These are phyloP conservation scores for Erythrophleum ivorense DNA, from an alignment of 331 rosid genomes.

Conservation along the genomic window DNA sequence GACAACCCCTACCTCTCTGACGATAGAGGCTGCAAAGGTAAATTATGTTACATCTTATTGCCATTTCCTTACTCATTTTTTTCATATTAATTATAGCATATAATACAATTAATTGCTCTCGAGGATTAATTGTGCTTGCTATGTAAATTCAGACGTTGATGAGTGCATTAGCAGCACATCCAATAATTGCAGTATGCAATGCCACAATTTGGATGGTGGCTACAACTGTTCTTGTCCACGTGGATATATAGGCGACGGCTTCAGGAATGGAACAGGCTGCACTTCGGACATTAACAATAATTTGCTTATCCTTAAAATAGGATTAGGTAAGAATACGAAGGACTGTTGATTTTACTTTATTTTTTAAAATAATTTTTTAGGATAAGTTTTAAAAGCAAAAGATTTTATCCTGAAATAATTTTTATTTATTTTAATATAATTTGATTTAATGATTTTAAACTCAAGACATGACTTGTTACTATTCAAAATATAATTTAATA, in stretches of 20 bases:
- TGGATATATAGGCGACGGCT: neutral
- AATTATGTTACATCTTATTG: neutral
- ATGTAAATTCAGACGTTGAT: neutral
- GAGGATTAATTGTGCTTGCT: neutral
- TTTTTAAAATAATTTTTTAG: too few species aligned
- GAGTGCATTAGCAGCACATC: neutral
- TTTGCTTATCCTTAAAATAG: neutral
- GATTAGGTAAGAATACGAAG: neutral
- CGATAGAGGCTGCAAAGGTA: neutral
- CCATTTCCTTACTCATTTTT: too few species aligned
- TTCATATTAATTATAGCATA: too few species aligned
- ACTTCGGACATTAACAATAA: neutral
- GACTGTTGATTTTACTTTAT: too few species aligned
- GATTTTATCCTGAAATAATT: too few species aligned
- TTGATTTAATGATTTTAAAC: too few species aligned
- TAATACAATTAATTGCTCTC: too few species aligned
- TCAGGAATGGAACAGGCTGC: neutral
- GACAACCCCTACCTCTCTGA: conserved; percentile 9
- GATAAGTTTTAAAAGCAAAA: too few species aligned
- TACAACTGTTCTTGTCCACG: neutral
- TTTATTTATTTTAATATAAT: too few species aligned
- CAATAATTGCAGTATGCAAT: neutral
- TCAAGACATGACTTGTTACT: too few species aligned
- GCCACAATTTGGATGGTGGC: neutral
- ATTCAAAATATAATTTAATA: too few species aligned